Percentiles rank a stretch among this genome's conserved stretches.
Conservation (phyloP, 257 asterid genomes). For the Gentiana straminea region DNA sequence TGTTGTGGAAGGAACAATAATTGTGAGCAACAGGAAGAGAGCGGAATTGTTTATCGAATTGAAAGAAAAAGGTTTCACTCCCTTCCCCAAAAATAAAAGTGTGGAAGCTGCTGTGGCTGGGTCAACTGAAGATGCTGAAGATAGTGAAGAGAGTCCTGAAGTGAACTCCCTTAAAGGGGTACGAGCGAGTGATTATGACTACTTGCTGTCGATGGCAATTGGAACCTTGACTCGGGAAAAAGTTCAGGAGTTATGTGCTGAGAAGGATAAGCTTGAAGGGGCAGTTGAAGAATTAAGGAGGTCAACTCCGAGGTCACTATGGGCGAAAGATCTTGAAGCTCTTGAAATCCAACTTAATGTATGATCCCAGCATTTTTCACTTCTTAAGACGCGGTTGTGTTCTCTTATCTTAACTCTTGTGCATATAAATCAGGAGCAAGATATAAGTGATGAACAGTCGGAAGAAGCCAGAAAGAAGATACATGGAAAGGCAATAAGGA, state of each 20-base stretch:
- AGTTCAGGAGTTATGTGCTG: slow-evolving; percentile 60
- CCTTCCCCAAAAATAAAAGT: slow-evolving; percentile 55
- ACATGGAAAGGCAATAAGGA: slow-evolving; percentile 24
- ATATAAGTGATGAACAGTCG: slow-evolving; percentile 24
- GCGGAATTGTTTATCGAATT: slow-evolving; percentile 71
- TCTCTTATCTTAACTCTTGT: slow-evolving; percentile 1
- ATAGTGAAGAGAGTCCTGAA: slow-evolving; percentile 43
- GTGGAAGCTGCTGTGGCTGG: slow-evolving; percentile 61
- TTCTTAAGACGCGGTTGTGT: neutral
- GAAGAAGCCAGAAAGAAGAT: slow-evolving; percentile 30
- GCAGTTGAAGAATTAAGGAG: slow-evolving; percentile 62
- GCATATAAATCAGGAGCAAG: slow-evolving; percentile 40
- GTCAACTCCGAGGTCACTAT: slow-evolving; percentile 51
- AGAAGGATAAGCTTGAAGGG: slow-evolving; percentile 47
- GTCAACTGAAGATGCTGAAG: slow-evolving; percentile 51
- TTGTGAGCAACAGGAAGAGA: slow-evolving; percentile 78
- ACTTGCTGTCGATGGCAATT: slow-evolving; percentile 72
- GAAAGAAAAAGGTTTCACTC: slow-evolving; percentile 82
- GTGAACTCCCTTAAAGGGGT: slow-evolving; percentile 31
- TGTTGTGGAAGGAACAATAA: slow-evolving; percentile 77
- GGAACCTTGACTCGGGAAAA: slow-evolving; percentile 75
- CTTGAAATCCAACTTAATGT: slow-evolving; percentile 65
- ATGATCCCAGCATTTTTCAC: slow-evolving; percentile 14
- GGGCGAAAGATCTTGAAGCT: slow-evolving; percentile 74
- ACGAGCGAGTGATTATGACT: slow-evolving; percentile 76